phyloP scores from a whole-genome alignment of 2,329 filamentous ascomycete genomes.

The Microdochium trichocladiopsis region DNA sequence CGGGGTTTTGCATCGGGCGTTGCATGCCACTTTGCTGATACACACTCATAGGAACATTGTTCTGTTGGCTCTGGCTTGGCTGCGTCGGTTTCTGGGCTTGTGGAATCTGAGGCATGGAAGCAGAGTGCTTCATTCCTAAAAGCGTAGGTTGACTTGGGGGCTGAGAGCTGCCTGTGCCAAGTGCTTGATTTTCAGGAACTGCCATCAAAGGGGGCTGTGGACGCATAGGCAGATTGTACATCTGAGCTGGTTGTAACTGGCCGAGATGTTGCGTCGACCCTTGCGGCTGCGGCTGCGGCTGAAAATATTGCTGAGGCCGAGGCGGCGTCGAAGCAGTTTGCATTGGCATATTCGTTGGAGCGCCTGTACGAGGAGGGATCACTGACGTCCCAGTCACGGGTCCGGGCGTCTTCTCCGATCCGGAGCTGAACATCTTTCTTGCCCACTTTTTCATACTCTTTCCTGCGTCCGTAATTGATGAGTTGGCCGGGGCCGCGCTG shows the following conservation, averaged over 20 bases:
- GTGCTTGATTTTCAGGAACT: neutral
- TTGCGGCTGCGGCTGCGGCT: conserved; percentile 3
- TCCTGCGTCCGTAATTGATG: conserved; percentile 12
- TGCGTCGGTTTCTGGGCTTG: neutral
- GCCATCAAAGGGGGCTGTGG: neutral
- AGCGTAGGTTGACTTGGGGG: neutral
- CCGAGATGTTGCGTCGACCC: conserved; percentile 3
- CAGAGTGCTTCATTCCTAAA: neutral
- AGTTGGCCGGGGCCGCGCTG: conserved; percentile 11
- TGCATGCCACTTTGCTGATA: neutral
- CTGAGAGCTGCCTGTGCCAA: neutral
- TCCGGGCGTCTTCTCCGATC: conserved; percentile 15
- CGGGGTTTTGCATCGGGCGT: neutral
- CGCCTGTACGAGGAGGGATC: no score
- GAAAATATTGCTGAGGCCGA: neutral
- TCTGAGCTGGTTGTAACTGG: neutral
- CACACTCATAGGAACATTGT: neutral
- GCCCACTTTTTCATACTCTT: conserved; percentile 22
- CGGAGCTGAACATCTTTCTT: conserved; percentile 17
- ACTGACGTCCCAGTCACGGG: conserved; percentile 13
- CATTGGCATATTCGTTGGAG: no score
- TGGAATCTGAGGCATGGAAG: neutral
- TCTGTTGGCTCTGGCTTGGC: neutral
- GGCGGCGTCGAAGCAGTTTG: no score
- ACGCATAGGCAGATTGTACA: neutral